phyloP scores from a whole-genome alignment of 352 stramenopile species.

The Globisporangium nunn region DNA sequence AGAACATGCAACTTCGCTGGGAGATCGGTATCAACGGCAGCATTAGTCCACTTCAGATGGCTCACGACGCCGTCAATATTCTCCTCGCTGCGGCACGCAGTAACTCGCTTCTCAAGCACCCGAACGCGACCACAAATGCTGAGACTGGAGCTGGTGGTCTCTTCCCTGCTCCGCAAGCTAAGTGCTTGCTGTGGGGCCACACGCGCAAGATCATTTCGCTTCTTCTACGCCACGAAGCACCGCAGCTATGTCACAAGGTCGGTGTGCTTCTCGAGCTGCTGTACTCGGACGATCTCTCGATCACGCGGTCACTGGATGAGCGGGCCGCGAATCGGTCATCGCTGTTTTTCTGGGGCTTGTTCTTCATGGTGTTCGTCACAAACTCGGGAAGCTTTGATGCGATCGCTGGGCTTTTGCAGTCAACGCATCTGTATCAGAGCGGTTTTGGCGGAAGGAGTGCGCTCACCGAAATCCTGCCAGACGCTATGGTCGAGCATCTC shows the following conservation, averaged over 20 bases:
- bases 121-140: constrained; percentile 9
- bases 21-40: constrained; percentile 52
- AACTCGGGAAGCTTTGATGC: constrained; percentile 41
- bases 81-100: constrained; percentile 54
- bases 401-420: constrained; percentile 60
- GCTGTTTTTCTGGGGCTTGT: constrained; percentile 64
- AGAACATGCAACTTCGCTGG: constrained; percentile 76
- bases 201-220: constrained; percentile 43
- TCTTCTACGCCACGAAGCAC: constrained; percentile 35
- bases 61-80: constrained; percentile 62
- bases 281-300: constrained; percentile 26
- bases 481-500: constrained; percentile 88
- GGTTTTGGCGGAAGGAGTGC: constrained; percentile 48
- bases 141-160: constrained; percentile 18
- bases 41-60: constrained; percentile 44
- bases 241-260: constrained; percentile 46
- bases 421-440: constrained; percentile 49
- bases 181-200: constrained; percentile 39
- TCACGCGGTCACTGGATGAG: constrained; percentile 18
- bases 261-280: constrained; percentile 60
- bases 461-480: constrained; percentile 84
- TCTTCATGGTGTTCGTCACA: constrained; percentile 64
- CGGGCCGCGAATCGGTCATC: constrained; percentile 29
- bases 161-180: constrained; percentile 54
- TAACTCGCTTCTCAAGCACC: constrained; percentile 36